Base-by-base conservation (phyloP, 495 filamentous ascomycete genomes). In the Penicillium canariense region DNA sequence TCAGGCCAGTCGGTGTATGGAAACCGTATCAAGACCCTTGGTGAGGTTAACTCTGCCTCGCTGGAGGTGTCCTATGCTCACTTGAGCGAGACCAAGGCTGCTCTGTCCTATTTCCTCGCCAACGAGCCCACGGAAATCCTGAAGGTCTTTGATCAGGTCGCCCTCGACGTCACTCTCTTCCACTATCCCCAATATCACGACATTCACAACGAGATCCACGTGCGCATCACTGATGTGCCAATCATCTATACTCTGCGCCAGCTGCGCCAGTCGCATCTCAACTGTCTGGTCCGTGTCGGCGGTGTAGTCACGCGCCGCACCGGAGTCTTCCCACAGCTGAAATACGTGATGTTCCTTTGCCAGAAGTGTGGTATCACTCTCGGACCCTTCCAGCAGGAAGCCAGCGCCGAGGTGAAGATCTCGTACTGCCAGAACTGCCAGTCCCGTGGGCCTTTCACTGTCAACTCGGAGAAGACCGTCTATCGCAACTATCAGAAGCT, bases 401-500 rank as follows among this genome's bases (percentile, higher is more conserved):
- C 90, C 15, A 95, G 90, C 58, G 83, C 89, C 28, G 95, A 99
- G 72, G 92, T 99, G 66, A 92, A 91, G 72, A 90, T 99, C 65
- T 87, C 88, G 1, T 97, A 88, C 78, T 99, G 95, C 70, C 93
- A 97, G 67, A 96, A 92, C 70, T 99, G 95, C 71, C 95, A 97
- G 74, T 95, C 90, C 32, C 85, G 89, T 38, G 95, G 95, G 5
- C 95, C 95, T 1, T 99, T 99, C 71, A 95, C 87, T 7, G 78
- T 99, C 58, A 97, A 97, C 74, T 90, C 90, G 2, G 94, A 99
- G 72, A 92, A 96, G 80, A 99, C 95, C 0, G 88, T 99, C n/a
- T 99, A 97, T 76, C 86, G 95, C 45, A 99, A 99, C 69, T 99
- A 96, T 76, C 95, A 99, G 68, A 97, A 96, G 63, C 76, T 99